A percentile compares a stretch with the other conserved stretches of the same genome.
phyloP scores from a whole-genome alignment of 495 filamentous ascomycete genomes.

The Podospora fimiseda region DNA sequence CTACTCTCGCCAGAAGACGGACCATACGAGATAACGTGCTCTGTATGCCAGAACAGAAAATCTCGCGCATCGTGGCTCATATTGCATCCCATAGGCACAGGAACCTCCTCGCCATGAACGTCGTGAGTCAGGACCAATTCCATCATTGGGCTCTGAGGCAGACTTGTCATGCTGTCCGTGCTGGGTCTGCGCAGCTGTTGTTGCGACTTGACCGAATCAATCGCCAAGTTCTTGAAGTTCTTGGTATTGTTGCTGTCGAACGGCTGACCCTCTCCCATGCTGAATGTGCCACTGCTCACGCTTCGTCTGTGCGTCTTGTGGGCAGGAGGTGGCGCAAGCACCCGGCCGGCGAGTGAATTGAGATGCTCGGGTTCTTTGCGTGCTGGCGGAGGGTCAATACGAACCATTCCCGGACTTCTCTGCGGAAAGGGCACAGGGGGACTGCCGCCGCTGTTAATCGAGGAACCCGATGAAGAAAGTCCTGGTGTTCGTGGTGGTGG shows the following conservation, averaged over 20 bases:
- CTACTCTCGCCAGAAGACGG: neutral
- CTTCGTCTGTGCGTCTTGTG: slow-evolving; percentile 8
- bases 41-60: slow-evolving; percentile 11
- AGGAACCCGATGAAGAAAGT: slow-evolving; percentile 10
- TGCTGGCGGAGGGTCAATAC: slow-evolving; percentile 14
- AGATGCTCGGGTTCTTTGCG: no score
- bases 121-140: slow-evolving; percentile 37
- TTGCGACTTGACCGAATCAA: slow-evolving; percentile 8
- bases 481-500: slow-evolving; percentile 1
- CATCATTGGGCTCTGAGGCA: slow-evolving; percentile 48
- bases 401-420: slow-evolving; percentile 6
- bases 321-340: slow-evolving; percentile 3
- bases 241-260: neutral
- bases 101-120: slow-evolving; percentile 34
- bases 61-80: slow-evolving; percentile 41
- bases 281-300: slow-evolving; percentile 11
- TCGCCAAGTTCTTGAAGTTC: slow-evolving; percentile 6
- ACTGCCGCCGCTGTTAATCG: slow-evolving; percentile 26
- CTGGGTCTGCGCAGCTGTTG: slow-evolving; percentile 8
- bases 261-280: neutral
- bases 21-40: slow-evolving; percentile 8
- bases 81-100: slow-evolving; percentile 51
- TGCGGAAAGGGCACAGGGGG: slow-evolving; percentile 5
- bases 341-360: slow-evolving; percentile 11
- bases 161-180: slow-evolving; percentile 32